Evolutionary conservation across 441 rosid genomes (phyloP).

Genomic region (Jatropha podagrica): DNA sequence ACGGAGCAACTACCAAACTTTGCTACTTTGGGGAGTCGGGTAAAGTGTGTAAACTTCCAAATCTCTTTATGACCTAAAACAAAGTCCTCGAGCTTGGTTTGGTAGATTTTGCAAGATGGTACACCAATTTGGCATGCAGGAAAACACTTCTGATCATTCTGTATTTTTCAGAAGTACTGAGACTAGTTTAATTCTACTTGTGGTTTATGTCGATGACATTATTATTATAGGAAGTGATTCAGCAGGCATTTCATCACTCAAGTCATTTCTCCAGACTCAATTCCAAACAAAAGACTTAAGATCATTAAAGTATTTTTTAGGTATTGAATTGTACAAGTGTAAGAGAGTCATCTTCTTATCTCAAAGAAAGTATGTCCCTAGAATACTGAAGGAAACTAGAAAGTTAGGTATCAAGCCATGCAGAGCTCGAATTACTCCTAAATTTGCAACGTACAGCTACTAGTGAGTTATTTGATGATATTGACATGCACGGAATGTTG

Average conservation of each 20-base stretch:
- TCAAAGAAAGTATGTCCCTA: background rate
- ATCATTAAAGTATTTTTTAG: background rate
- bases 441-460: background rate
- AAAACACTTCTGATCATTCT: background rate
- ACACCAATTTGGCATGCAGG: background rate
- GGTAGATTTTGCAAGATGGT: background rate
- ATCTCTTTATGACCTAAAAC: background rate
- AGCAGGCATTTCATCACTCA: background rate
- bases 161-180: background rate
- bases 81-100: background rate
- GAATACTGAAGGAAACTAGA: background rate
- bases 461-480: background rate
- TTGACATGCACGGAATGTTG: background rate
- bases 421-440: background rate
- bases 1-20: background rate
- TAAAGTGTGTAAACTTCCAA: background rate
- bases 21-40: background rate
- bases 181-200: background rate
- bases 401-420: background rate
- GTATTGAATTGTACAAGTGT: background rate
- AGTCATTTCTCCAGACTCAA: background rate
- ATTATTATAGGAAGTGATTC: background rate
- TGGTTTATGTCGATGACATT: background rate
- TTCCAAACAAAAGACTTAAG: background rate
- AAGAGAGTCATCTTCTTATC: background rate